phyloP scores from a whole-genome alignment of 108 stramenopile genomes.

The Fragilaria radians region DNA sequence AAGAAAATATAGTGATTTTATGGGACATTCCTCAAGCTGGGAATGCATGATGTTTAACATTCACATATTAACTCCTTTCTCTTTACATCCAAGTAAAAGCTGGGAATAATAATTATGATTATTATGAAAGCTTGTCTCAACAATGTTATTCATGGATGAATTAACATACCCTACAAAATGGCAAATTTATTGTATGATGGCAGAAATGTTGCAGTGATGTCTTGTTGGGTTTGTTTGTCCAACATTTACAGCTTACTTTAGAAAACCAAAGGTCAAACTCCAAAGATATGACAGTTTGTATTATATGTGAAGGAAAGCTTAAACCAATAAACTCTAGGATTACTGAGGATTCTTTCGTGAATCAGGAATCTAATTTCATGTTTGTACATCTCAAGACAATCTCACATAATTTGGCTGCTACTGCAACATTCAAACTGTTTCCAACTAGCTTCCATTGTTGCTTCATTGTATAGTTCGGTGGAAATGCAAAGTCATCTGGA shows the following conservation, averaged over 20 bases:
- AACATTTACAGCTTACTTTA: background rate
- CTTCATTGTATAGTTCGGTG: conserved; percentile 31
- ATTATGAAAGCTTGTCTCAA: background rate
- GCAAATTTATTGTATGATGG: no score
- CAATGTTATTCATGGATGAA: background rate
- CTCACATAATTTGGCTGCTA: conserved; percentile 55
- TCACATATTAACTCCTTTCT: no score
- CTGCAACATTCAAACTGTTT: conserved; percentile 71
- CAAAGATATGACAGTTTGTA: background rate
- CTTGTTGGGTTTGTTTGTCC: background rate
- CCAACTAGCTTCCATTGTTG: conserved; percentile 85
- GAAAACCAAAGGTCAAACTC: background rate
- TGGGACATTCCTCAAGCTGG: no score
- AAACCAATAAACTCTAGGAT: background rate
- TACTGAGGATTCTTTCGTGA: background rate
- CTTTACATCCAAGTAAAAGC: no score
- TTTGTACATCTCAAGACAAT: conserved; percentile 23
- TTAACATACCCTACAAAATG: no score
- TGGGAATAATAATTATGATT: background rate
- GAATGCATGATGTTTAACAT: no score
- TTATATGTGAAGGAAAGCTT: background rate
- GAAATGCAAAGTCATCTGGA: conserved; percentile 55
- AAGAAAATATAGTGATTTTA: no score
- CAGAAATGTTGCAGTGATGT: background rate
- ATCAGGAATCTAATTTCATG: background rate